Conservation (phyloP, 2,329 filamentous ascomycete species). For the Cordyceps farinosa region DNA sequence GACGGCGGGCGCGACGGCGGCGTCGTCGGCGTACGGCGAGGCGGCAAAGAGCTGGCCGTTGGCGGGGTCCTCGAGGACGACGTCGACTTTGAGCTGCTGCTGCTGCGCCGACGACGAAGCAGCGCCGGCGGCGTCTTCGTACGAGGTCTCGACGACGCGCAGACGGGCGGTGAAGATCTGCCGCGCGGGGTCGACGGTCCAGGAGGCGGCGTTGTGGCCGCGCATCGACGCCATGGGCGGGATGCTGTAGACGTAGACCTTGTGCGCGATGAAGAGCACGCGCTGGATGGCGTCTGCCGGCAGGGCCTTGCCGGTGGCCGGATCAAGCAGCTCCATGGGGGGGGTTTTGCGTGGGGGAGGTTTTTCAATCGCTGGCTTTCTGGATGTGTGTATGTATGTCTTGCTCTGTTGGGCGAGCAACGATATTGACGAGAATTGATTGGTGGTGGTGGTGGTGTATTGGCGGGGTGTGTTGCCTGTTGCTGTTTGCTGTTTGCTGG, state of each 20-base stretch:
- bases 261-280: constrained; percentile 70
- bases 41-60: constrained; percentile 78
- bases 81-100: constrained; percentile 64
- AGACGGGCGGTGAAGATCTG: constrained; percentile 84
- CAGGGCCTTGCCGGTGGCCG: constrained; percentile 64
- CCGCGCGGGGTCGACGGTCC: constrained; percentile 67
- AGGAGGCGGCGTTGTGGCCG: constrained; percentile 73
- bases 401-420: not conserved
- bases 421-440: too few relatives aligned
- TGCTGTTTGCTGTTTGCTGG: not conserved
- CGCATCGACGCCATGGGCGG: constrained; percentile 74
- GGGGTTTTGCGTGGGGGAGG: not conserved
- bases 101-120: constrained; percentile 34
- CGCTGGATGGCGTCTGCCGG: constrained; percentile 78
- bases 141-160: constrained; percentile 72
- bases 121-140: constrained; percentile 29
- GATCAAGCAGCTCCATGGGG: constrained; percentile 63
- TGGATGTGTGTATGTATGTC: not conserved
- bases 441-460: too few relatives aligned
- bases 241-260: constrained; percentile 83
- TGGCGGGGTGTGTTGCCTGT: not conserved
- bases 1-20: constrained; percentile 70
- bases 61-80: constrained; percentile 73
- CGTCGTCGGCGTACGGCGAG: constrained; percentile 66
- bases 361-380: constrained; percentile 5